phyloP scores from a whole-genome alignment of 1,284 basidiomycete species.

The Moesziomyces aphidis region DNA sequence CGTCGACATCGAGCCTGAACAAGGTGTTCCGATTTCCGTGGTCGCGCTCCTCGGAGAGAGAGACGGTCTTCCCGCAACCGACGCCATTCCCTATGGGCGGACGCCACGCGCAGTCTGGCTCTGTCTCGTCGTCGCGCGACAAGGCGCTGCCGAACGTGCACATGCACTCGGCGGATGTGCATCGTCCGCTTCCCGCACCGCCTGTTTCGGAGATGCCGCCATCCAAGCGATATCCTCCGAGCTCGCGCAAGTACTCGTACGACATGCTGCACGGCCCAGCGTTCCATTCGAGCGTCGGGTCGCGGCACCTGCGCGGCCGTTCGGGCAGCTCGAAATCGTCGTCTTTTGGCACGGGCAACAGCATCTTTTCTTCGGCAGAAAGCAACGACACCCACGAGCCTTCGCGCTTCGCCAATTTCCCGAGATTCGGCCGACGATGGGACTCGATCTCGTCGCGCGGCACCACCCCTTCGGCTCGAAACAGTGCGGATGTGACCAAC shows the following conservation, averaged over 20 bases:
- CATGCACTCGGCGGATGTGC: conserved; percentile 12
- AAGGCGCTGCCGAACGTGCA: conserved; percentile 11
- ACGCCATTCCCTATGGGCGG: conserved; percentile 18
- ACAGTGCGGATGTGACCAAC: conserved; percentile 24
- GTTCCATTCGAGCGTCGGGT: conserved; percentile 22
- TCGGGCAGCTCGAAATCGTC: conserved; percentile 42
- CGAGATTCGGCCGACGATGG: conserved; percentile 28
- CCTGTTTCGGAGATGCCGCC: conserved; percentile 8
- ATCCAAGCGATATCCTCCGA: conserved; percentile 34
- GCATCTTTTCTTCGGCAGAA: conserved; percentile 34
- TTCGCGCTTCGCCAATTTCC: conserved; percentile 30
- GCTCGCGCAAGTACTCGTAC: conserved; percentile 35
- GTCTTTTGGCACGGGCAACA: conserved; percentile 24
- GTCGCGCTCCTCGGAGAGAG: conserved; percentile 24
- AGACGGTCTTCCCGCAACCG: conserved; percentile 12
- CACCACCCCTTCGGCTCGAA: conserved; percentile 28
- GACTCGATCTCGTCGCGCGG: conserved; percentile 48
- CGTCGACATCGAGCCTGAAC: conserved; percentile 34
- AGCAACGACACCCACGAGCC: conserved; percentile 16
- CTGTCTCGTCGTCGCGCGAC: conserved; percentile 6
- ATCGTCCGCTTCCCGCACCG: conserved; percentile 15
- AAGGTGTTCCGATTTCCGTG: conserved; percentile 45
- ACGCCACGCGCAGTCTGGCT: conserved; percentile 10
- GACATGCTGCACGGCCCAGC: conserved; percentile 25
- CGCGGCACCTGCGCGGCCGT: conserved; percentile 29